phyloP scores from a whole-genome alignment of 1,139 yeast species.

The Protomyces inouyei region DNA sequence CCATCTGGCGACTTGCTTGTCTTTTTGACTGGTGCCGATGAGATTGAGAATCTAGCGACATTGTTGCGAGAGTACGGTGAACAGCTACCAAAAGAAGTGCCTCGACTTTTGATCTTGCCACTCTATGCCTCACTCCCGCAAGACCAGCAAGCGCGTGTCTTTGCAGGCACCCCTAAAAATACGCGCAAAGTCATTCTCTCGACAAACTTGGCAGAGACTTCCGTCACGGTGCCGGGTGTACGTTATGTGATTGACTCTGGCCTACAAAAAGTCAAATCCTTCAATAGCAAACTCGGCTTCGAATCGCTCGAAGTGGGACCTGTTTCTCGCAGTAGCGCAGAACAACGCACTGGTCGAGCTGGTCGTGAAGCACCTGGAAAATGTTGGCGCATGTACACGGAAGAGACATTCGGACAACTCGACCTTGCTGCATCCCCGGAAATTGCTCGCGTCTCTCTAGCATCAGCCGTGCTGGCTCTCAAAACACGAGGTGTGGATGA shows the following conservation, averaged over 20 bases:
- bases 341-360: slow-evolving; percentile 96
- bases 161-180: slow-evolving; percentile 53
- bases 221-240: slow-evolving; percentile 94
- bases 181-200: slow-evolving; percentile 81
- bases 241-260: slow-evolving; percentile 91
- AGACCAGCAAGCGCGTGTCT: slow-evolving; percentile 70
- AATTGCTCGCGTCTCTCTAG: slow-evolving; percentile 76
- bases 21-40: slow-evolving; percentile 94
- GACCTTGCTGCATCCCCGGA: slow-evolving; percentile 87
- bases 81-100: slow-evolving; percentile 36
- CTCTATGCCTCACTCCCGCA: slow-evolving; percentile 92
- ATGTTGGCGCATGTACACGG: slow-evolving; percentile 78
- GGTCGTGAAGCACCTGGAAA: slow-evolving; percentile 95
- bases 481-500: slow-evolving; percentile 81
- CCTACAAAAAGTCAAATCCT: slow-evolving; percentile 72
- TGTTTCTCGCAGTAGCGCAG: slow-evolving; percentile 88
- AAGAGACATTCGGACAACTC: slow-evolving; percentile 56
- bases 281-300: slow-evolving; percentile 43
- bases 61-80: slow-evolving; percentile 59
- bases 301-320: slow-evolving; percentile 89
- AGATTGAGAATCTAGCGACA: slow-evolving; percentile 78
- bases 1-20: slow-evolving; percentile 79
- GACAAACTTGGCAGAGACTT: slow-evolving; percentile 95
- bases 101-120: slow-evolving; percentile 68
- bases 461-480: slow-evolving; percentile 75